Evolutionary conservation across 768 basidiomycete species (phyloP), one percentile per base, ranked within the genome.

Genomic region (Russula emetica): DNA sequence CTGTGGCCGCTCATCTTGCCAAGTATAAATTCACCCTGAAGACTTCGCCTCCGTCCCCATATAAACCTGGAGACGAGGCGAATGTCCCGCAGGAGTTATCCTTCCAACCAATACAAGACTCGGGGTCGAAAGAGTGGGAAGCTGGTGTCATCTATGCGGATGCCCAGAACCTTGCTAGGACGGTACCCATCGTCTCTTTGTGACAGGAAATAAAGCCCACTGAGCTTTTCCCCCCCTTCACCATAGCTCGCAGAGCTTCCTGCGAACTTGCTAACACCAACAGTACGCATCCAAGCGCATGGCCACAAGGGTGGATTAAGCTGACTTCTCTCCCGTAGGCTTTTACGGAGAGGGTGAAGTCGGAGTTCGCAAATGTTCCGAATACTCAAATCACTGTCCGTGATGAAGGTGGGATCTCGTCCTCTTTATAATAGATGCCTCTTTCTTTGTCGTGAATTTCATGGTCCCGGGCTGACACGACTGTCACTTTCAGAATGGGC

Each of bases 211-310:
- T 34, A 51, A 30, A 1, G 3, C 2, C 20, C 45, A 32, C 51
- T 40, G 60, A 28, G 53, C 5, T 45, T 55, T 38, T 20, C 5
- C n/a, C 24, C 14, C 51, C 8, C 20, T 28, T 20, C 59, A 28
- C 4, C 47, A 8, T 72, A 92, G 88, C 79, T 94, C 53, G 87
- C 84, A 85, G 93, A 94, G 74, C 76, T 90, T 6, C 93, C 93
- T 57, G 92, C 84, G 1, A 94, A 94, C 73, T 83, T 93, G 74
- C 77, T 92, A 78, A 93, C 91, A 2, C 92, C 92, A 10, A 91
- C 90, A 16, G 87, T 87, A 69, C 13, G 58, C 38, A 14, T 24
- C 42, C 10, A n/a, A 11, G 7, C 5, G n/a, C 40, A n/a, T 40
- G 22, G 40, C 2, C 26, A 13, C 6, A 22, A 40, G n/a, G n/a